Evolutionary conservation across 2,329 filamentous ascomycete genomes (phyloP), one percentile per base, ranked within the genome.

Genomic region (Westerdykella ornata): DNA sequence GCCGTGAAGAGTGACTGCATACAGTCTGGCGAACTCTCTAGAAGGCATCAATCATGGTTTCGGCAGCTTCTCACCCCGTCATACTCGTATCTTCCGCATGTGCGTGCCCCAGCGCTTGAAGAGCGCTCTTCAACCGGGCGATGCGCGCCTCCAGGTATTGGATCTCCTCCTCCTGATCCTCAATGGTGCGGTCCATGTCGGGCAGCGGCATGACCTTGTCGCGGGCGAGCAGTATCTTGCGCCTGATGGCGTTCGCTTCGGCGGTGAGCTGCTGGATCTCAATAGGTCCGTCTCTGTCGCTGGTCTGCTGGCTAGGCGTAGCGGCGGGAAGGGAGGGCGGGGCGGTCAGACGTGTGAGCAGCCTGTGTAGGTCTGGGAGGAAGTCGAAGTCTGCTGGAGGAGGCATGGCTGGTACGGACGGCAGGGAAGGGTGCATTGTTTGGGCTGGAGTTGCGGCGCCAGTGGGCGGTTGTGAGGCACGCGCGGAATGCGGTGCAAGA

Each of bases 311-410:
- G n/a, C 49, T 44, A 1, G 58, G 52, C 3, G 54, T 52, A 12
- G 41, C 37, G 13, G 42, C 48, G 13, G 57, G 54, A 38, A 60
- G 59, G 7, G 51, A 68, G 62, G 57, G 70, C 53, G 53, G 57
- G 19, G 68, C 72, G 52, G 85, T 79, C 14, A 96, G 77, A 38
- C 85, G 85, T 51, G 80, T 74, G 46, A 96, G 80, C 52, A 94
- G 79, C 44, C 81, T 75, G 57, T 87, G 82, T 40, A 96, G 79
- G 57, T 88, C 81, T 18, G 88, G 87, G 40, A 94, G 77, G 53
- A 88, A 80, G 71, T 95, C 89, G 69, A 96, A 87, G 37, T 81
- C 80, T 65, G 89, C 83, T 19, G 89, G 85, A 37, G 85, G 78
- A 47, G 92, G 84, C 42, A 83, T 80, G 2, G 77, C 69, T 22